A percentile compares a stretch with the other conserved stretches of the same genome.
Conservation (phyloP, 163 green algal species). For the Scenedesmus sp. region DNA sequence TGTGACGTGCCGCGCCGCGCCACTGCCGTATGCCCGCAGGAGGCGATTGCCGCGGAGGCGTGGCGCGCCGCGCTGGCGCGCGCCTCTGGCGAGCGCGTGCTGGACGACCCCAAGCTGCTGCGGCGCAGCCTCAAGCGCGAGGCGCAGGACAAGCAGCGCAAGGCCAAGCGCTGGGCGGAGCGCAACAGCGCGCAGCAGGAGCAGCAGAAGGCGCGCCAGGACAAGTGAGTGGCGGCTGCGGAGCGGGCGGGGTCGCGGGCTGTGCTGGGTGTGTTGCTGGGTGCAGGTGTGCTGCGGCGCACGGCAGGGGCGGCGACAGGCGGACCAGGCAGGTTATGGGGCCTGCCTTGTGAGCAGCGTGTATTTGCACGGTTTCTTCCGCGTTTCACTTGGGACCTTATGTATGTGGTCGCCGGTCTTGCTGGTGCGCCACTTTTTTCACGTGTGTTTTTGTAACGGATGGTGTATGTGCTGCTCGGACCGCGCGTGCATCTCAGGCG, state of each 20-base stretch:
- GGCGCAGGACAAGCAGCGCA: conserved; percentile 83
- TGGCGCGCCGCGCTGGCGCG: conserved; percentile 82
- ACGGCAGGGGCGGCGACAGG: too few relatives aligned
- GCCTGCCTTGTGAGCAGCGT: too few relatives aligned
- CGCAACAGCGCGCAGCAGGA: conserved; percentile 73
- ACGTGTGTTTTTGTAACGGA: too few relatives aligned
- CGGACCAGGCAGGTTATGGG: too few relatives aligned
- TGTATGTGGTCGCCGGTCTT: too few relatives aligned
- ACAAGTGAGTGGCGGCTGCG: conserved; percentile 72
- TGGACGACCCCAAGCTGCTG: conserved; percentile 94
- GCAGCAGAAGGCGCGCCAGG: conserved; percentile 73
- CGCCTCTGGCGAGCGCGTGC: conserved; percentile 87
- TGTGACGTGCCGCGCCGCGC: conserved; percentile 83
- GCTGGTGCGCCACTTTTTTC: too few relatives aligned
- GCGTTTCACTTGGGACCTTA: too few relatives aligned
- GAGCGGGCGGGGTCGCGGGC: too few relatives aligned
- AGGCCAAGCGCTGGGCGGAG: conserved; percentile 81
- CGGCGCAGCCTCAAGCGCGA: conserved; percentile 80
- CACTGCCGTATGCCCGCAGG: conserved; percentile 76
- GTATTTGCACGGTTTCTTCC: too few relatives aligned
- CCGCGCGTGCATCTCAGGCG: conserved; percentile 68
- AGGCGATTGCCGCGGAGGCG: conserved; percentile 59
- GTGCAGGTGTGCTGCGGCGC: too few relatives aligned
- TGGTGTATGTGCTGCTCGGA: too few relatives aligned
- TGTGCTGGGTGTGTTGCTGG: neutral